Evolutionary conservation across 305 asterid genomes (phyloP).

Genomic region (Solanum hybrid): DNA sequence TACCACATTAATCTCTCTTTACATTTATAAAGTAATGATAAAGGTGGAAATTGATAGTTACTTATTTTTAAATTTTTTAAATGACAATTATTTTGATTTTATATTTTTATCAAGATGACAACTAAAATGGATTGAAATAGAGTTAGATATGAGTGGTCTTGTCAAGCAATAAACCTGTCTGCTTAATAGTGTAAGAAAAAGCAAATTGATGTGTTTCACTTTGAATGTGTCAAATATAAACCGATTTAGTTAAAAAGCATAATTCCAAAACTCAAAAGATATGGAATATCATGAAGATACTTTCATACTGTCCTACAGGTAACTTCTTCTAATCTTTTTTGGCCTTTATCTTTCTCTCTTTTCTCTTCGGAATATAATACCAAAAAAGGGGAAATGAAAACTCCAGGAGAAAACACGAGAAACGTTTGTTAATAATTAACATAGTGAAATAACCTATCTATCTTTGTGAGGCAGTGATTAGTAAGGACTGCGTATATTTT

Average conservation of each 20-base stretch:
- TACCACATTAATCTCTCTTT: too few relatives aligned
- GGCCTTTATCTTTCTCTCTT: not conserved
- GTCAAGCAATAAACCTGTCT: not conserved
- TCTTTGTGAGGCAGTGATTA: not conserved
- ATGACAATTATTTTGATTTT: too few relatives aligned
- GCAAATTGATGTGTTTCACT: not conserved
- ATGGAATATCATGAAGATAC: not conserved
- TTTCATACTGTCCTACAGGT: not conserved
- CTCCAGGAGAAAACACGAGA: not conserved
- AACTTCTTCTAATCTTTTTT: not conserved
- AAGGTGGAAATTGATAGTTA: not conserved
- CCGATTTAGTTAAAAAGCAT: not conserved
- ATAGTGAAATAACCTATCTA: too few relatives aligned
- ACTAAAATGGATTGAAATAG: not conserved
- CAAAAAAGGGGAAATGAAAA: not conserved
- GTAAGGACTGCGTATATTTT: not conserved
- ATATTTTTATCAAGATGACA: not conserved
- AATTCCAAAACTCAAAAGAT: conserved; percentile 1
- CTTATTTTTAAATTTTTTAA: not conserved
- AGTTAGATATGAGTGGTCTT: not conserved
- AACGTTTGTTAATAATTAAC: not conserved
- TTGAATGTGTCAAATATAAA: not conserved
- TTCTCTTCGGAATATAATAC: not conserved
- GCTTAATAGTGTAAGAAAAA: not conserved
- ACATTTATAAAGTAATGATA: too few relatives aligned